phyloP scores from a whole-genome alignment of 2,329 filamentous ascomycete genomes.

The Microascus cirrosus region DNA sequence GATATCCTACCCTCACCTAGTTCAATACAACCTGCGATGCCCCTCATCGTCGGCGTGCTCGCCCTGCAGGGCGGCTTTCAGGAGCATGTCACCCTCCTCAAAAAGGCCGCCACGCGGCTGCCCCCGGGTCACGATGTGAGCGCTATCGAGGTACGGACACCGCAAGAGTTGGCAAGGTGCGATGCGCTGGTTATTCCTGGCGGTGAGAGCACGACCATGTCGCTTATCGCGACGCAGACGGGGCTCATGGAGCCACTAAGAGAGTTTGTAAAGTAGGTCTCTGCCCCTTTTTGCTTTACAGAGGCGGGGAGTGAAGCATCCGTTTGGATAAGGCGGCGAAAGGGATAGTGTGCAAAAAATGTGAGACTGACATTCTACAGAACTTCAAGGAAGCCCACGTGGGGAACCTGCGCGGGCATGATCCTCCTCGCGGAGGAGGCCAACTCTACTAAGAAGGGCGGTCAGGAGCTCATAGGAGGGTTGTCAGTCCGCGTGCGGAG shows the following conservation, averaged over 20 bases:
- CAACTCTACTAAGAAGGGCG: conserved; percentile 79
- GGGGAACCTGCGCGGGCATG: conserved; percentile 92
- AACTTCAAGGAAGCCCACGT: conserved; percentile 67
- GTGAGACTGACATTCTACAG: conserved; percentile 31
- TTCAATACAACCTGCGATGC: conserved; percentile 7
- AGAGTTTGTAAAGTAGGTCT: conserved; percentile 76
- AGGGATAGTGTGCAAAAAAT: not conserved
- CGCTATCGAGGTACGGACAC: conserved; percentile 73
- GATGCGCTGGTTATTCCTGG: conserved; percentile 84
- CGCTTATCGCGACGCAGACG: conserved; percentile 72
- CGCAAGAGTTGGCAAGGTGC: conserved; percentile 58
- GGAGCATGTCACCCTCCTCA: conserved; percentile 73
- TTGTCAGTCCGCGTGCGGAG: conserved; percentile 82
- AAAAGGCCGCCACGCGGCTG: conserved; percentile 50
- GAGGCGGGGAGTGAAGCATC: not conserved
- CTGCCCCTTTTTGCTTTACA: not conserved
- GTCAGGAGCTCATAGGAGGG: conserved; percentile 87
- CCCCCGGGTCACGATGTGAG: conserved; percentile 11
- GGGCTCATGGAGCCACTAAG: conserved; percentile 73
- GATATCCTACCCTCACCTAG: not conserved
- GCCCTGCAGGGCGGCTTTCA: conserved; percentile 87
- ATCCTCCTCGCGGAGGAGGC: conserved; percentile 84
- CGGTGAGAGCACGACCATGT: conserved; percentile 90
- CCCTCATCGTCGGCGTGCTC: conserved; percentile 47
- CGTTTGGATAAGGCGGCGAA: too few species aligned